These are phyloP conservation scores for Agaricus subrufescens DNA, from an alignment of 768 basidiomycete species.

Conservation along the genomic window DNA sequence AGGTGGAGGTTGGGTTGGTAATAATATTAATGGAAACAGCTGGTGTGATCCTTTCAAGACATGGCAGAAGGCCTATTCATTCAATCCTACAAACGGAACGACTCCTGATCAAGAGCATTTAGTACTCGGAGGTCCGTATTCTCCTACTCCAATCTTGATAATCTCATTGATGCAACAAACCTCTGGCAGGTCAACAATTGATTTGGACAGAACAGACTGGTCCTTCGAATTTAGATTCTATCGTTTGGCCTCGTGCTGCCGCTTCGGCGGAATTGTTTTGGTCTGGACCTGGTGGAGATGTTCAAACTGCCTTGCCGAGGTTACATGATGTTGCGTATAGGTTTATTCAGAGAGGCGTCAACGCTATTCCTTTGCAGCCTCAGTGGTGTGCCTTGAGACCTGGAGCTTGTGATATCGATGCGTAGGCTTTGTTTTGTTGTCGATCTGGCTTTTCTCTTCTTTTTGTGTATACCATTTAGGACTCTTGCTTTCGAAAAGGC, in stretches of 20 bases:
- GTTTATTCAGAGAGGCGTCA: slow-evolving; percentile 55
- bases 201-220: slow-evolving; percentile 75
- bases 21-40: slow-evolving; percentile 42
- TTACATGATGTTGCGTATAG: slow-evolving; percentile 65
- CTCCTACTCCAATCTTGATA: neutral
- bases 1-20: slow-evolving; percentile 65
- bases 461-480: too few species aligned
- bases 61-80: slow-evolving; percentile 57
- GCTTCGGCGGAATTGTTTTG: slow-evolving; percentile 72
- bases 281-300: slow-evolving; percentile 51
- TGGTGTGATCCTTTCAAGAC: slow-evolving; percentile 82
- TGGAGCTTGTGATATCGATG: slow-evolving; percentile 46
- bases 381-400: slow-evolving; percentile 69
- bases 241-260: slow-evolving; percentile 70
- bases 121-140: slow-evolving; percentile 60
- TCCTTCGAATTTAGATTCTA: slow-evolving; percentile 59
- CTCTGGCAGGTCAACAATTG: slow-evolving; percentile 47
- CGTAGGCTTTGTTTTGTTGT: slow-evolving; percentile 18
- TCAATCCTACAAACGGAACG: slow-evolving; percentile 55
- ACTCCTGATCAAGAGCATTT: slow-evolving; percentile 40
- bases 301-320: slow-evolving; percentile 52
- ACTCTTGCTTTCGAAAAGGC: too few species aligned
- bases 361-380: slow-evolving; percentile 61
- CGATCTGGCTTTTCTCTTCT: too few species aligned
- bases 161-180: neutral